Percentiles rank a stretch among this genome's conserved stretches.
Conservation (phyloP, 1,284 basidiomycete species). For the Meripilus lineatus region DNA sequence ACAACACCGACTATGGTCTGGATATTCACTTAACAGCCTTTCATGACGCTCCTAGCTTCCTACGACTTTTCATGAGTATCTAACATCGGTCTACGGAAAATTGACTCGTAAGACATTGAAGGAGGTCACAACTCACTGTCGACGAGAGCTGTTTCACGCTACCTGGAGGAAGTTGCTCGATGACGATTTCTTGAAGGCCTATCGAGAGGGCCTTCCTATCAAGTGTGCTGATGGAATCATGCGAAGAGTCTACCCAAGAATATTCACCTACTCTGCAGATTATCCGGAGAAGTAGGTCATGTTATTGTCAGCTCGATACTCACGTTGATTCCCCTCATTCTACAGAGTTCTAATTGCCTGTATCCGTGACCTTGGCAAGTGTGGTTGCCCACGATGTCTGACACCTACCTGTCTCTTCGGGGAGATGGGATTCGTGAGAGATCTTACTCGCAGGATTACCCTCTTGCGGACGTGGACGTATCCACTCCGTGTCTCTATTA, state of each 20-base stretch:
- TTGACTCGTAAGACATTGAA: not conserved
- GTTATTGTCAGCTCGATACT: not conserved
- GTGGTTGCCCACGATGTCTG: slow-evolving; percentile 28
- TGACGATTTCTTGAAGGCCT: slow-evolving; percentile 21
- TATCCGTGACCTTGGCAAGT: slow-evolving; percentile 12
- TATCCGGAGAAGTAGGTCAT: slow-evolving; percentile 24
- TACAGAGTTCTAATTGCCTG: slow-evolving; percentile 15
- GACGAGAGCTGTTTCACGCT: slow-evolving; percentile 22
- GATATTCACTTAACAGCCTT: not conserved
- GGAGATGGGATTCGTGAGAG: not conserved
- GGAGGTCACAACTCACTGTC: slow-evolving; percentile 16
- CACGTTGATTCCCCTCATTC: not conserved
- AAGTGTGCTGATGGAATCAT: slow-evolving; percentile 14
- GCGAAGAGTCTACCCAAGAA: slow-evolving; percentile 14
- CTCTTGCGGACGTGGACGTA: not conserved
- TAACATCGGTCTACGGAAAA: not conserved
- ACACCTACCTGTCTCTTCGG: slow-evolving; percentile 6
- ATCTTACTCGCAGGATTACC: not conserved
- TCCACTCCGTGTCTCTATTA: not conserved
- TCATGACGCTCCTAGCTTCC: slow-evolving; percentile 12
- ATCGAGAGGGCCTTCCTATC: slow-evolving; percentile 24
- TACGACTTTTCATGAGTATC: slow-evolving; percentile 16
- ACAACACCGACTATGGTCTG: slow-evolving; percentile 1
- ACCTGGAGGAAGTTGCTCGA: slow-evolving; percentile 22
- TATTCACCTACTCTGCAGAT: slow-evolving; percentile 24